Percentiles rank a stretch among this genome's conserved stretches.
Conservation (phyloP, 768 basidiomycete genomes). For the Scleroderma bovista region DNA sequence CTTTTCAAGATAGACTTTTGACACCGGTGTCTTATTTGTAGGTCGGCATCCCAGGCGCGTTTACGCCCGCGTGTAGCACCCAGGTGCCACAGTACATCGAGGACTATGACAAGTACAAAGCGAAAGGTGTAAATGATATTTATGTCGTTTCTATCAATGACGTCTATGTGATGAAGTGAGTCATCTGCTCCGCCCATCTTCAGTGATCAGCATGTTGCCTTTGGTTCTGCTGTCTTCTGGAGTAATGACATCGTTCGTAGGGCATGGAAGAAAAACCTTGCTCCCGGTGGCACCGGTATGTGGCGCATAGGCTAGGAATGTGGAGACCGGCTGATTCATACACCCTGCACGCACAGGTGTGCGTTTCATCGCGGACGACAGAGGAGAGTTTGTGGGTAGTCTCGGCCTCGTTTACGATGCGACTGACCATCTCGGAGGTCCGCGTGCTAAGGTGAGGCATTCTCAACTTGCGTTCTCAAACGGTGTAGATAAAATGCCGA, state of each 20-base stretch:
- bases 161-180: constrained; percentile 56
- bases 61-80: constrained; percentile 64
- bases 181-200: not conserved
- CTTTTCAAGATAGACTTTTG: not conserved
- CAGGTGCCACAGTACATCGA: constrained; percentile 63
- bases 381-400: constrained; percentile 46
- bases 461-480: too few species aligned
- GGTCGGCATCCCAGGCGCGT: constrained; percentile 76
- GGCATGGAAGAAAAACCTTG: constrained; percentile 63
- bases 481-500: not conserved
- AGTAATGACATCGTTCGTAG: constrained; percentile 27
- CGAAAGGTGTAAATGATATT: constrained; percentile 67
- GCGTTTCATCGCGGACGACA: constrained; percentile 66
- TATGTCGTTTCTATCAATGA: constrained; percentile 79
- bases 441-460: constrained; percentile 53
- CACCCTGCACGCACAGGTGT: constrained; percentile 32
- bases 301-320: constrained; percentile 3
- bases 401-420: constrained; percentile 62
- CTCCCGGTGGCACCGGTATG: constrained; percentile 51
- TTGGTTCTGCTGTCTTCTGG: not conserved
- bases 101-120: constrained; percentile 64
- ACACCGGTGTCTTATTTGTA: constrained; percentile 14
- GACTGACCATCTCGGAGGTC: constrained; percentile 54
- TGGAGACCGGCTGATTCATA: constrained; percentile 8
- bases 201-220: not conserved